These are phyloP conservation scores for Xylaria sp. DNA, from an alignment of 2,329 filamentous ascomycete genomes.

Conservation along the genomic window DNA sequence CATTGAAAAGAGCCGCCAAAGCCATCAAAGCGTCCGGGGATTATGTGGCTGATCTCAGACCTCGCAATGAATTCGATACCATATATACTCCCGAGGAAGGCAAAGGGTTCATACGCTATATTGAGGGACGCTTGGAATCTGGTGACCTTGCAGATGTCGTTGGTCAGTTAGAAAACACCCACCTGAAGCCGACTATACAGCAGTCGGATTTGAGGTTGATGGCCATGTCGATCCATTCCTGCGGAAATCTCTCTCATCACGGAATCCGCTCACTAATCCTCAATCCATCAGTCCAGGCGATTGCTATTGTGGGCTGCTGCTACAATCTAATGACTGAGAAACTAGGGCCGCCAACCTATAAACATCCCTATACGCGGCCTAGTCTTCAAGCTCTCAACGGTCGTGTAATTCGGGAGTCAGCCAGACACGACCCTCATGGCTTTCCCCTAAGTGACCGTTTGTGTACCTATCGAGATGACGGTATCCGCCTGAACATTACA, in stretches of 20 bases:
- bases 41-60: conserved; percentile 61
- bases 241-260: conserved; percentile 96
- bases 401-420: conserved; percentile 74
- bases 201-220: conserved; percentile 69
- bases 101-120: conserved; percentile 79
- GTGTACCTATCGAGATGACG: conserved; percentile 66
- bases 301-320: conserved; percentile 97
- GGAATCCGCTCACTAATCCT: conserved; percentile 86
- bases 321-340: conserved; percentile 96
- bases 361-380: conserved; percentile 80
- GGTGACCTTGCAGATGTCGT: conserved; percentile 69
- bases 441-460: conserved; percentile 90
- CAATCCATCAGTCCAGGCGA: conserved; percentile 86
- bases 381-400: conserved; percentile 73
- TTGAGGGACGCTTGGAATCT: conserved; percentile 78
- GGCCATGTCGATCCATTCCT: conserved; percentile 96
- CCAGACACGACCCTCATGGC: conserved; percentile 84
- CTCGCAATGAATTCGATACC: conserved; percentile 60
- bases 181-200: conserved; percentile 39
- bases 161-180: conserved; percentile 47
- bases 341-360: conserved; percentile 86
- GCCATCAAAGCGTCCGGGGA: conserved; percentile 48
- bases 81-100: conserved; percentile 69
- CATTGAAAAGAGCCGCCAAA: conserved; percentile 52
- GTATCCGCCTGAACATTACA: conserved; percentile 91